Evolutionary conservation across 352 stramenopile genomes (phyloP).

Genomic region (Phytophthora sp.): DNA sequence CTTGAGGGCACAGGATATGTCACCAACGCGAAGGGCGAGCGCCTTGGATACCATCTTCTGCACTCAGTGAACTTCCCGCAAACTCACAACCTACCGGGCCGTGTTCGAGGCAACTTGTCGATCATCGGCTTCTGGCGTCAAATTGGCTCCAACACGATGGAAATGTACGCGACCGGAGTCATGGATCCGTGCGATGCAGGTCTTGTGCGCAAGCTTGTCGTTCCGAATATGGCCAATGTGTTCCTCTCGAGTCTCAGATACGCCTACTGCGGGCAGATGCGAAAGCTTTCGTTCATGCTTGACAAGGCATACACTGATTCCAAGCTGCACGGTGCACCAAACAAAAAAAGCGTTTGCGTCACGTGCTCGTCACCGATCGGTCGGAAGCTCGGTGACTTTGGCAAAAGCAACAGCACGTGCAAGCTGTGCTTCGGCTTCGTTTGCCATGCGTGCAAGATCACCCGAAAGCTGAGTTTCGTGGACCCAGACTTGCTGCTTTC

Average conservation of each 20-base stretch:
- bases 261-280: constrained; percentile 29
- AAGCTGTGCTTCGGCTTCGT: constrained; percentile 23
- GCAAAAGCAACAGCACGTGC: constrained; percentile 25
- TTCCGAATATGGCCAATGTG: constrained; percentile 18
- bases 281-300: constrained; percentile 29
- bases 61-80: constrained; percentile 27
- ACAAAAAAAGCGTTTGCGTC: constrained; percentile 23
- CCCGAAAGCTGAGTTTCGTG: constrained; percentile 30
- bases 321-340: constrained; percentile 20
- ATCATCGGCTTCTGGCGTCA: constrained; percentile 51
- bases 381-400: constrained; percentile 14
- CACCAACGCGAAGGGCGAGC: constrained; percentile 10
- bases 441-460: constrained; percentile 29
- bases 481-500: constrained; percentile 16
- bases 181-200: constrained; percentile 24
- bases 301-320: constrained; percentile 26
- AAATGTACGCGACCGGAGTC: constrained; percentile 46
- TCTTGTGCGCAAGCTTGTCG: constrained; percentile 31
- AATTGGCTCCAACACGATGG: constrained; percentile 34
- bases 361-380: constrained; percentile 24
- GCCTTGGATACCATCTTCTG: constrained; percentile 26
- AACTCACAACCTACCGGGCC: constrained; percentile 31
- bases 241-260: constrained; percentile 30
- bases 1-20: constrained; percentile 29
- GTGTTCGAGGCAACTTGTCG: constrained; percentile 47